Evolutionary conservation across 106 monocot species (phyloP).

Genomic region (Dendrobium catenatum): DNA sequence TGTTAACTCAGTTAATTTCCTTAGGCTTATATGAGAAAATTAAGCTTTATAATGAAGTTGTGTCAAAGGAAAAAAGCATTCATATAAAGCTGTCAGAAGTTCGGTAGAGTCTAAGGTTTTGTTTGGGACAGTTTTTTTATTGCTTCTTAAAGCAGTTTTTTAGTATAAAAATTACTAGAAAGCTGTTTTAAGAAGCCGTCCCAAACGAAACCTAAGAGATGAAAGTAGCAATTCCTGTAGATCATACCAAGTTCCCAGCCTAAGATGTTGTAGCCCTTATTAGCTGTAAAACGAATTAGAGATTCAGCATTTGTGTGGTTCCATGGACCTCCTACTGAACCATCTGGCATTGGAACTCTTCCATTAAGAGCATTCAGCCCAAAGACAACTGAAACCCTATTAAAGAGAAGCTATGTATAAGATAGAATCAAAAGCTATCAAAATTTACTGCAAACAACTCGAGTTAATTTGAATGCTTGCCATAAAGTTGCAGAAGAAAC

Average conservation of each 20-base stretch:
- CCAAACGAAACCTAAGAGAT: neutral
- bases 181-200: no score
- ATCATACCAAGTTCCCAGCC: conserved; percentile 95
- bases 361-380: conserved; percentile 91
- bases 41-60: no score
- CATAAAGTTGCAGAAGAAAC: no score
- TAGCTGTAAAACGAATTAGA: conserved; percentile 65
- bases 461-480: neutral
- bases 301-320: conserved; percentile 72
- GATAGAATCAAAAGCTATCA: neutral
- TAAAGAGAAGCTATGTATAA: neutral
- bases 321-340: conserved; percentile 82
- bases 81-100: no score
- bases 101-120: no score
- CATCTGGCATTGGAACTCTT: conserved; percentile 48
- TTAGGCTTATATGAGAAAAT: no score
- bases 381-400: conserved; percentile 65
- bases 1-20: no score
- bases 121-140: no score
- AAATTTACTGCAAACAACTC: neutral
- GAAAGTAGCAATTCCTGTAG: neutral
- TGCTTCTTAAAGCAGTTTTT: no score
- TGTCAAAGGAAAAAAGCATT: no score
- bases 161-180: no score
- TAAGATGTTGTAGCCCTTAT: conserved; percentile 61